Evolutionary conservation across 352 stramenopile genomes (phyloP).

Genomic region (Phytopythium ostracodes): DNA sequence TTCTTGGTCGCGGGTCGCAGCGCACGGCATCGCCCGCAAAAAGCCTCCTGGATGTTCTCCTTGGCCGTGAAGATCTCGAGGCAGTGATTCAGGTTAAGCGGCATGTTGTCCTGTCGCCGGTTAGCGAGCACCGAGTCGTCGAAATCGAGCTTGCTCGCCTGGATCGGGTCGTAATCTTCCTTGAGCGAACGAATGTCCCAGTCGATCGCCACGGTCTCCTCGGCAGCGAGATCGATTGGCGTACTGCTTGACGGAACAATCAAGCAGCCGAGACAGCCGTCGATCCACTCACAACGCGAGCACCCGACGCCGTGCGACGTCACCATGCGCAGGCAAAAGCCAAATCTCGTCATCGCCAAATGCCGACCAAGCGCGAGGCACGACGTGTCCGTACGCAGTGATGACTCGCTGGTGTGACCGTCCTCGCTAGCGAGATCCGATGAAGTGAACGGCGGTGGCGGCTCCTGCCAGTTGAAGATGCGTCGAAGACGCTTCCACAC

Average conservation of each 20-base stretch:
- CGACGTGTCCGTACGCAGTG: conserved; percentile 38
- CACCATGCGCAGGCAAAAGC: conserved; percentile 81
- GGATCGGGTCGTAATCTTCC: conserved; percentile 82
- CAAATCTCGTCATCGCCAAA: conserved; percentile 64
- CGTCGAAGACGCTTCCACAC: conserved; percentile 75
- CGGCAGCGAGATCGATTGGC: conserved; percentile 44
- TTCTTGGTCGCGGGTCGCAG: conserved; percentile 92
- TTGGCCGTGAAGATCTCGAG: conserved; percentile 86
- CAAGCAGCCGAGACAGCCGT: conserved; percentile 83
- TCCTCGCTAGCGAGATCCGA: conserved; percentile 19
- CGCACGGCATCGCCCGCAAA: conserved; percentile 84
- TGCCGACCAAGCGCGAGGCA: conserved; percentile 63
- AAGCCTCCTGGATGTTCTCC: conserved; percentile 78
- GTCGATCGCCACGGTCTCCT: conserved; percentile 87
- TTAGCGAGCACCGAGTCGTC: conserved; percentile 63
- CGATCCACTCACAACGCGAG: conserved; percentile 85
- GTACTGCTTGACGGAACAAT: conserved; percentile 51
- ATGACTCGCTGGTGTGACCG: conserved; percentile 10
- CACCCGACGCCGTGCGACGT: conserved; percentile 80
- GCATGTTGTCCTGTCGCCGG: conserved; percentile 67
- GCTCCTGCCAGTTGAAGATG: conserved; percentile 82
- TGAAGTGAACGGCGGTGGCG: conserved; percentile 18
- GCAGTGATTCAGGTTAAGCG: conserved; percentile 76
- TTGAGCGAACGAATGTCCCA: conserved; percentile 88
- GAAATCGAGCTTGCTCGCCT: conserved; percentile 78